Conservation (phyloP, 2,329 filamentous ascomycete species). For the Colletotrichum sp. region DNA sequence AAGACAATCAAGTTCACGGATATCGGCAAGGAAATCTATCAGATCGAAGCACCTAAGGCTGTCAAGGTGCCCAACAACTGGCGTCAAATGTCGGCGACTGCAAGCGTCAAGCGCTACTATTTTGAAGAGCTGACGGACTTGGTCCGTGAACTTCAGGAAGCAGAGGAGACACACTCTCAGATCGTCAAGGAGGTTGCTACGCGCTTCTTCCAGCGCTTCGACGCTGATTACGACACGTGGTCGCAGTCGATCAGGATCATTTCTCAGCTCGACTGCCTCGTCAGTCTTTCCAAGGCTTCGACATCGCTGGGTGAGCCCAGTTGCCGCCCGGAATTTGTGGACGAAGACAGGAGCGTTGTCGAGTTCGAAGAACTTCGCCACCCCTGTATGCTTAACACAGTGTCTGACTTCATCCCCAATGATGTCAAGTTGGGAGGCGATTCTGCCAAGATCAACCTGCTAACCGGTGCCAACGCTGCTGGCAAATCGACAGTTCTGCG, state of each 20-base stretch:
- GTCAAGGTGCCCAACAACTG: constrained; percentile 87
- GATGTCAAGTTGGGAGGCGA: constrained; percentile 86
- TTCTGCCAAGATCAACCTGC: constrained; percentile 81
- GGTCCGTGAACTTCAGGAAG: constrained; percentile 88
- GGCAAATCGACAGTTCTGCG: constrained; percentile 96
- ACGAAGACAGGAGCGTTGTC: constrained; percentile 84
- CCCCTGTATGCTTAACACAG: constrained; percentile 89
- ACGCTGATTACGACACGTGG: constrained; percentile 85
- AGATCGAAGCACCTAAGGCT: constrained; percentile 86
- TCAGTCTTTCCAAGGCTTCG: constrained; percentile 91
- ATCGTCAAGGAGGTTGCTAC: constrained; percentile 85
- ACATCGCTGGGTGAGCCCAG: constrained; percentile 82
- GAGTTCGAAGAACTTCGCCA: constrained; percentile 93
- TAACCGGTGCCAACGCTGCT: constrained; percentile 96
- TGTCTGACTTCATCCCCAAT: constrained; percentile 96
- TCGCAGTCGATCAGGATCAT: constrained; percentile 88
- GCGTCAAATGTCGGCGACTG: constrained; percentile 96
- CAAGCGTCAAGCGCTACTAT: constrained; percentile 92
- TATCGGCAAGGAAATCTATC: constrained; percentile 96
- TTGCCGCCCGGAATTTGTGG: constrained; percentile 87
- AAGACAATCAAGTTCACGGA: constrained; percentile 78
- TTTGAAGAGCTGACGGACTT: constrained; percentile 82
- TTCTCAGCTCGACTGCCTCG: constrained; percentile 91
- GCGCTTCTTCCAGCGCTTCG: constrained; percentile 87
- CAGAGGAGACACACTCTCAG: constrained; percentile 91